Evolutionary conservation across 2,329 filamentous ascomycete genomes (phyloP).

Genomic region (Arthroderma sp.): DNA sequence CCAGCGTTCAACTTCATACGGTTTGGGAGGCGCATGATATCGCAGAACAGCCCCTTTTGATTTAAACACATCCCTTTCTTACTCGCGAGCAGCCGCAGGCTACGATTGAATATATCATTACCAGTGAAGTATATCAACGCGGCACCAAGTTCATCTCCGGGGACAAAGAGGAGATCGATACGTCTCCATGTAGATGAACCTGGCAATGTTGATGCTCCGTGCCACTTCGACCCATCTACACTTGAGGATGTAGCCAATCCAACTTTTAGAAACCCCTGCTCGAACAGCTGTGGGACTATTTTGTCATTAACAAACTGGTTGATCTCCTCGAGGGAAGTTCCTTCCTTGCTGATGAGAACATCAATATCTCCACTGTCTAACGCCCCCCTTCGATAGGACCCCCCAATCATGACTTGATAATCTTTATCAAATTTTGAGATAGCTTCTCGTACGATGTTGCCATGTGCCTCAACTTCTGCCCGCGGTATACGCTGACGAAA

Average conservation of each 20-base stretch:
- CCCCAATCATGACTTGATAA: constrained; percentile 62
- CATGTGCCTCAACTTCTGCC: constrained; percentile 58
- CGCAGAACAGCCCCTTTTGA: constrained; percentile 63
- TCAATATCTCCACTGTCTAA: constrained; percentile 69
- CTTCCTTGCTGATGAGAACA: constrained; percentile 61
- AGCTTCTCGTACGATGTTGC: constrained; percentile 46
- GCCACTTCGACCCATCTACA: constrained; percentile 64
- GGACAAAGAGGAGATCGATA: constrained; percentile 75
- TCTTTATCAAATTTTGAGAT: constrained; percentile 47
- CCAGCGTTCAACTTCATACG: constrained; percentile 54
- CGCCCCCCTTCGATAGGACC: constrained; percentile 74
- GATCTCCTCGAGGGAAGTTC: constrained; percentile 46
- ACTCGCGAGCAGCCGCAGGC: constrained; percentile 63
- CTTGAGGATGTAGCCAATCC: constrained; percentile 49
- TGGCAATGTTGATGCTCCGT: constrained; percentile 67
- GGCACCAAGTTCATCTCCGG: constrained; percentile 64
- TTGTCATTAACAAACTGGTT: constrained; percentile 46
- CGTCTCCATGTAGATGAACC: constrained; percentile 53
- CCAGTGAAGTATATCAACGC: constrained; percentile 92
- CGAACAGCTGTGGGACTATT: constrained; percentile 51
- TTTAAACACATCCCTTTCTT: constrained; percentile 77
- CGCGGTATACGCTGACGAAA: constrained; percentile 68
- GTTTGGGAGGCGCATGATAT: constrained; percentile 49
- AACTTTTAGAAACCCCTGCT: constrained; percentile 53
- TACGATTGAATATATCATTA: constrained; percentile 88